These are phyloP conservation scores for Xylaria telfairii DNA, from an alignment of 495 filamentous ascomycete species.

Conservation along the genomic window DNA sequence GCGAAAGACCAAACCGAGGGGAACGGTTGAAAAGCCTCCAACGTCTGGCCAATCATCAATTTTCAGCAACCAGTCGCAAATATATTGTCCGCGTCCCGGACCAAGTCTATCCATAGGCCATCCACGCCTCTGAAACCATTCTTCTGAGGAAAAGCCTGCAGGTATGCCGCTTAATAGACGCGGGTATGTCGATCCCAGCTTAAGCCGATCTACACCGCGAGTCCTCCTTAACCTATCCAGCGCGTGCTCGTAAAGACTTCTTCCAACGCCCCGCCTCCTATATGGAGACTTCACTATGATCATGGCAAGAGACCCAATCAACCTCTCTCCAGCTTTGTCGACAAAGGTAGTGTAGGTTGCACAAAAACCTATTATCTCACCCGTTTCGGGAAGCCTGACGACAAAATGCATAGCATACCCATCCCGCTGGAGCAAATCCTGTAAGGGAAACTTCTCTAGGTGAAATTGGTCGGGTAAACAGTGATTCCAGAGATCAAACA, in stretches of 20 bases:
- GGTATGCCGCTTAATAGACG: constrained; percentile 65
- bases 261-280: constrained; percentile 60
- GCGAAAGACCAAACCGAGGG: constrained; percentile 50
- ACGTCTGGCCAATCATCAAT: constrained; percentile 60
- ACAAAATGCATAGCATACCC: constrained; percentile 69
- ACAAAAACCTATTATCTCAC: constrained; percentile 62
- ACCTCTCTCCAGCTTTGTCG: constrained; percentile 55
- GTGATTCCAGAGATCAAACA: constrained; percentile 58
- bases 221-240: constrained; percentile 57
- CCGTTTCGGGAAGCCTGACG: constrained; percentile 57
- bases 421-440: constrained; percentile 61
- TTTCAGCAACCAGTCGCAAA: constrained; percentile 63
- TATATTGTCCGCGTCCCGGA: constrained; percentile 53
- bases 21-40: constrained; percentile 38
- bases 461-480: constrained; percentile 54
- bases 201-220: constrained; percentile 60
- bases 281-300: constrained; percentile 62
- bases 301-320: constrained; percentile 64
- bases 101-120: constrained; percentile 58
- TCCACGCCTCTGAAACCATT: constrained; percentile 64
- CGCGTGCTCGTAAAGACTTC: constrained; percentile 63
- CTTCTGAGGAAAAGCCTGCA: constrained; percentile 49
- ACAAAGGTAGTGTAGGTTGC: constrained; percentile 65
- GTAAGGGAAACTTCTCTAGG: constrained; percentile 51
- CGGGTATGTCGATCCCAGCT: constrained; percentile 67